These are phyloP conservation scores for Nothomitra cinnamomea DNA, from an alignment of 2,329 filamentous ascomycete species.

Conservation along the genomic window DNA sequence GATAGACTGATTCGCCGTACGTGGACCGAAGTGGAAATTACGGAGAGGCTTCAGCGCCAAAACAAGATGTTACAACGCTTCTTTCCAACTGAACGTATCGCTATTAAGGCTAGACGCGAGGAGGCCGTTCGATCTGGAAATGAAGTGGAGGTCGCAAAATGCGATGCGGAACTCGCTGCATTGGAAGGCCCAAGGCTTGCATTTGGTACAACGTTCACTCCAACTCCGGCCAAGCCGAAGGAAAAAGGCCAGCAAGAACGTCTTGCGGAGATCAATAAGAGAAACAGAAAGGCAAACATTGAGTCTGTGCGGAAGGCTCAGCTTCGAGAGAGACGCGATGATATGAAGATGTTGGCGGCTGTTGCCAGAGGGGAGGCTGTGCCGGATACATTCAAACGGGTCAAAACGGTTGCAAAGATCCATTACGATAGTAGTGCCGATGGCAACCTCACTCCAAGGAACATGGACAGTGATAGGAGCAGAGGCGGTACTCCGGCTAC, in stretches of 20 bases:
- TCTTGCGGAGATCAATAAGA: constrained; percentile 64
- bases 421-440: constrained; percentile 35
- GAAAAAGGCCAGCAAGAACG: constrained; percentile 58
- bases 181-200: constrained; percentile 54
- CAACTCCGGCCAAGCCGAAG: constrained; percentile 30
- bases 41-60: constrained; percentile 57
- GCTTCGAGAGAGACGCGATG: constrained; percentile 46
- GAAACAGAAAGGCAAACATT: constrained; percentile 71
- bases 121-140: constrained; percentile 49
- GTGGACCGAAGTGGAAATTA: constrained; percentile 72
- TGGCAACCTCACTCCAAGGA: constrained; percentile 16
- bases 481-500: constrained; percentile 26
- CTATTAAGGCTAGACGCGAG: constrained; percentile 46
- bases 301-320: constrained; percentile 85
- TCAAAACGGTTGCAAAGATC: constrained; percentile 51
- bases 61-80: constrained; percentile 49
- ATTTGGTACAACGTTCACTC: constrained; percentile 49
- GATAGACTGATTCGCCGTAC: constrained; percentile 59
- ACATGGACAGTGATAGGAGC: constrained; percentile 26
- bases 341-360: constrained; percentile 27
- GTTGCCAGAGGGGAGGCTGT: constrained; percentile 46
- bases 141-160: constrained; percentile 32
- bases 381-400: constrained; percentile 36
- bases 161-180: constrained; percentile 31
- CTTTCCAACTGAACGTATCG: constrained; percentile 49